A percentile compares a stretch with the other conserved stretches of the same genome.
Evolutionary conservation across 179 eudicot species (phyloP).

Genomic region (Silene vulgaris): DNA sequence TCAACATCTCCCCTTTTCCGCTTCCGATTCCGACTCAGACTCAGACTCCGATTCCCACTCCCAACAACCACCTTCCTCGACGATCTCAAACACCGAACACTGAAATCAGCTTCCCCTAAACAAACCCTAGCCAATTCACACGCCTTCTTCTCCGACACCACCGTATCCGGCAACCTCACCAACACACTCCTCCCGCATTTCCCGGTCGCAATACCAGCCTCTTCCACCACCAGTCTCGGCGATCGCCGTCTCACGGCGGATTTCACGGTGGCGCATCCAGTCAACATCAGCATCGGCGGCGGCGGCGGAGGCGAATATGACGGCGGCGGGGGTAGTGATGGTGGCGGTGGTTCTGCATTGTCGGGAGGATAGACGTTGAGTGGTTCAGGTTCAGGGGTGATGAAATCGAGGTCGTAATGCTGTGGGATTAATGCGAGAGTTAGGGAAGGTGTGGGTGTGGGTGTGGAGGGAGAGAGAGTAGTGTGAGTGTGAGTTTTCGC

Average conservation of each 20-base stretch:
- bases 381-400: slow-evolving; percentile 20
- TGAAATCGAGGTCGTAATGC: neutral
- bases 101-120: slow-evolving; percentile 23
- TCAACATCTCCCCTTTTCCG: neutral
- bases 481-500: neutral
- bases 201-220: neutral
- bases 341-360: neutral
- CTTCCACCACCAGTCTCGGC: slow-evolving; percentile 19
- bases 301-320: neutral
- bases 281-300: neutral
- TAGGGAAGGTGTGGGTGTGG: neutral
- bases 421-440: slow-evolving; percentile 9
- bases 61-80: slow-evolving; percentile 21
- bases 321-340: neutral
- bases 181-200: slow-evolving; percentile 19
- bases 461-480: no score
- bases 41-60: no score
- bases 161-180: neutral
- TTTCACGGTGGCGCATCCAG: neutral
- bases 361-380: slow-evolving; percentile 21
- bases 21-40: neutral
- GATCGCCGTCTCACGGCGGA: slow-evolving; percentile 17
- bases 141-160: slow-evolving; percentile 16
- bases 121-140: slow-evolving; percentile 21
- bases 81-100: slow-evolving; percentile 35